phyloP scores from a whole-genome alignment of 352 stramenopile genomes.

The Lagenidium giganteum region DNA sequence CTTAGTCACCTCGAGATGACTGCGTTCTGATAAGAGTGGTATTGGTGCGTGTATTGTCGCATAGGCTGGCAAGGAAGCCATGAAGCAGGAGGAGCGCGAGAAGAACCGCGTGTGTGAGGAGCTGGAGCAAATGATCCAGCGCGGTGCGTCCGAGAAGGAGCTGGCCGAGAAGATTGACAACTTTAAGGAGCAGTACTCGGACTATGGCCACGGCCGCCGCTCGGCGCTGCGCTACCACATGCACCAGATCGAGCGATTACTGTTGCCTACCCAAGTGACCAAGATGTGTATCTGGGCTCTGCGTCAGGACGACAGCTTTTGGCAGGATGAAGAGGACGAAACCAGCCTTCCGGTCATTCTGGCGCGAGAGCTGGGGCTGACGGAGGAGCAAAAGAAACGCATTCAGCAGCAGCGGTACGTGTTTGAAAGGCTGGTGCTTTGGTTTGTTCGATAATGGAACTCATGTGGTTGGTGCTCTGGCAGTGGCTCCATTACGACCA shows the following conservation, averaged over 20 bases:
- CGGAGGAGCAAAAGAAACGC: slow-evolving; percentile 90
- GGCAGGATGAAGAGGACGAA: slow-evolving; percentile 85
- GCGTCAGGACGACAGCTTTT: slow-evolving; percentile 88
- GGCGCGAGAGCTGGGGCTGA: slow-evolving; percentile 86
- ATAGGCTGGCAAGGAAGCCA: slow-evolving; percentile 81
- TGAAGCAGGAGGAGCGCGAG: slow-evolving; percentile 81
- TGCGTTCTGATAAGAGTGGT: not conserved
- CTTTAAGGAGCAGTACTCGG: slow-evolving; percentile 91
- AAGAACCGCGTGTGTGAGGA: slow-evolving; percentile 83
- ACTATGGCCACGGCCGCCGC: slow-evolving; percentile 89
- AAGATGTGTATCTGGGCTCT: slow-evolving; percentile 92
- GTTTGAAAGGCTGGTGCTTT: too few relatives aligned
- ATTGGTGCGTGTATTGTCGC: too few relatives aligned
- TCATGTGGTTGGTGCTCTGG: slow-evolving; percentile 1
- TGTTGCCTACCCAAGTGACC: slow-evolving; percentile 93
- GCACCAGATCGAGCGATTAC: slow-evolving; percentile 90
- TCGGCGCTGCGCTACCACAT: slow-evolving; percentile 87
- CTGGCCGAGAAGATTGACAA: slow-evolving; percentile 94
- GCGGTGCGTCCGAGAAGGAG: slow-evolving; percentile 74
- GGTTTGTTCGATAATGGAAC: slow-evolving; percentile 5
- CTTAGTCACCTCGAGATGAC: slow-evolving; percentile 37
- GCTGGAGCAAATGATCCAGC: slow-evolving; percentile 79
- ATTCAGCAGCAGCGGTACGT: slow-evolving; percentile 88
- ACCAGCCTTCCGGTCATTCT: slow-evolving; percentile 89
- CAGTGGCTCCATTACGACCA: slow-evolving; percentile 53